Evolutionary conservation across 2,329 filamentous ascomycete genomes (phyloP).

Genomic region (Drechslera avenae): DNA sequence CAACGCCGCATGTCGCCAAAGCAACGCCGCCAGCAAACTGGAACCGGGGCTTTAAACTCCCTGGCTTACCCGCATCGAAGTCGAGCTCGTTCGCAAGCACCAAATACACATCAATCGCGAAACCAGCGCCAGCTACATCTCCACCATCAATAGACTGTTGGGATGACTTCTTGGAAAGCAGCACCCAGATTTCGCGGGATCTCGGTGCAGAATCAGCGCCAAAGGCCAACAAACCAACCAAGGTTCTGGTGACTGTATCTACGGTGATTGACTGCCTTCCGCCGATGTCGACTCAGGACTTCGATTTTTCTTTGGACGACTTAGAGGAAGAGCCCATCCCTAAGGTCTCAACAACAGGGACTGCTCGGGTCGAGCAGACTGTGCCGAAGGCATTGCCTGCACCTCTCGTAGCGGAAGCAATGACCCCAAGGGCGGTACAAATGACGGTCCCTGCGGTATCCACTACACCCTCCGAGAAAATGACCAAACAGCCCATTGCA

Average conservation of each 20-base stretch:
- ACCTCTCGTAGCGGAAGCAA: not conserved
- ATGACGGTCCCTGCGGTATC: not conserved
- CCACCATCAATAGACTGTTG: constrained; percentile 29
- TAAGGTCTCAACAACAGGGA: not conserved
- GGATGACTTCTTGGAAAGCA: constrained; percentile 53
- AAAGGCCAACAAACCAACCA: not conserved
- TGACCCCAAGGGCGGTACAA: not conserved
- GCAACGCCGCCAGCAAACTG: constrained; percentile 8
- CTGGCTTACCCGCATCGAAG: constrained; percentile 33
- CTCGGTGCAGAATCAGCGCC: constrained; percentile 30
- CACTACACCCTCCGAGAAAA: not conserved
- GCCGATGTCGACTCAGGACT: constrained; percentile 48
- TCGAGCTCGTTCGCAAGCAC: not conserved
- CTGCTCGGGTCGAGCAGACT: not conserved
- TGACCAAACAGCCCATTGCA: not conserved
- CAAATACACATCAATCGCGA: not conserved
- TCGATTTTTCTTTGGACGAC: constrained; percentile 51
- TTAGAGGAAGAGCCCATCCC: constrained; percentile 36
- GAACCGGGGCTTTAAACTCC: constrained; percentile 34
- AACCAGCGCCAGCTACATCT: not conserved
- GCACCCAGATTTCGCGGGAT: constrained; percentile 54
- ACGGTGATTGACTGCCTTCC: constrained; percentile 14
- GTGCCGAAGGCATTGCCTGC: not conserved
- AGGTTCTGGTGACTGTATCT: not conserved
- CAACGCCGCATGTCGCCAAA: not conserved